Conservation (phyloP, 1,284 basidiomycete species). For the Melampsora americana region DNA sequence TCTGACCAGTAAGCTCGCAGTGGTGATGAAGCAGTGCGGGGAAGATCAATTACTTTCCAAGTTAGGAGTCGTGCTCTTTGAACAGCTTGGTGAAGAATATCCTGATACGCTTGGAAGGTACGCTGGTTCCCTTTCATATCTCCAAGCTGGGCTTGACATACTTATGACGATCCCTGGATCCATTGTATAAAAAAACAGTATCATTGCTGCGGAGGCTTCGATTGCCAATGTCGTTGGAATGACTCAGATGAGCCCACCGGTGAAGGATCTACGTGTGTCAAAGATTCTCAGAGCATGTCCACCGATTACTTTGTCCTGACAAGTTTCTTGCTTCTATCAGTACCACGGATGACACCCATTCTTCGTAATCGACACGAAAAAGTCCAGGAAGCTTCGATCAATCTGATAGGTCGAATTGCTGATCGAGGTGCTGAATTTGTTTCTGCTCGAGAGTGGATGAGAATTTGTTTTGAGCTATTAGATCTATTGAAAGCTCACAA, state of each 20-base stretch:
- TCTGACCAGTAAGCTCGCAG: slow-evolving; percentile 85
- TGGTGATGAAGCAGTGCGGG: slow-evolving; percentile 97
- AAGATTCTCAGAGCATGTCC: not conserved
- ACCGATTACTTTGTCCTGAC: not conserved
- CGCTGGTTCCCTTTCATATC: slow-evolving; percentile 44
- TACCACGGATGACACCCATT: slow-evolving; percentile 99
- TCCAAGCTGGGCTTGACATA: slow-evolving; percentile 1
- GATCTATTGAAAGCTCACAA: slow-evolving; percentile 98
- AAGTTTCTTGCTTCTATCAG: slow-evolving; percentile 56
- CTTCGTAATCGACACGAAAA: slow-evolving; percentile 98
- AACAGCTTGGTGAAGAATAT: slow-evolving; percentile 98
- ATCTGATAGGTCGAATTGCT: slow-evolving; percentile 98
- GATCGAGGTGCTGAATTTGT: slow-evolving; percentile 99
- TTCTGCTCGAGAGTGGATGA: slow-evolving; percentile 91
- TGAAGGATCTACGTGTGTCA: slow-evolving; percentile 88
- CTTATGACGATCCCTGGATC: not conserved
- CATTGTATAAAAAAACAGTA: slow-evolving; percentile 60
- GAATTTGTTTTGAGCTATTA: slow-evolving; percentile 97
- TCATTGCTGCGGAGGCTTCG: slow-evolving; percentile 95
- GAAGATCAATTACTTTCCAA: slow-evolving; percentile 95
- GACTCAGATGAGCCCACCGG: slow-evolving; percentile 99
- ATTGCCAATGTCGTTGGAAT: slow-evolving; percentile 99
- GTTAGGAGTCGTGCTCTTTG: slow-evolving; percentile 92
- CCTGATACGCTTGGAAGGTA: slow-evolving; percentile 85
- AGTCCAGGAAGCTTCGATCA: slow-evolving; percentile 98